Evolutionary conservation across 345 rosid species (phyloP), one percentile per base, ranked within the genome.

Genomic region (Acer campestre): DNA sequence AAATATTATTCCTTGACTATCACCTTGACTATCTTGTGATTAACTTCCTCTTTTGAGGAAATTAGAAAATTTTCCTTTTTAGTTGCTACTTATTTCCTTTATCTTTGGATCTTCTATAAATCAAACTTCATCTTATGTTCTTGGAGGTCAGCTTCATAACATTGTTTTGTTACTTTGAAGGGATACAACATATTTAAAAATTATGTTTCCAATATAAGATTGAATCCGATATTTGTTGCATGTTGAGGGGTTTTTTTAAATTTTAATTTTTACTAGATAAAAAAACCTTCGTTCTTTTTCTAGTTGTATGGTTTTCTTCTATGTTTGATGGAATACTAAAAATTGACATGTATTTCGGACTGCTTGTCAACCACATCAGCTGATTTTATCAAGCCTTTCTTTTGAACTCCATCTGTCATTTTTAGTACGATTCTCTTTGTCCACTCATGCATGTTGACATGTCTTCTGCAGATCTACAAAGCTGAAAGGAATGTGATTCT

Each of bases 401-500:
- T 20, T 35, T 1, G 5, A 18, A 49, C 35, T 11, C 2, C 8
- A 3, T 49, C 6, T 42, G 38, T 8, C 10, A 31, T 20, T 18
- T 1, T 10, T 0, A 7, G 8, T 49, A 35, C 10, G 1, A 66
- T 27, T 12, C 10, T 75, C 7, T 18, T 18, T 16, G 31, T 61
- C 17, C 9, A 16, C 23, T 82, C 23, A 62, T n/a, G 17, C 23
- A 62, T n/a, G 17, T 61, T 78, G 70, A 23, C 68, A 25, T 77
- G n/a, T 79, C 56, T 18, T 73, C 22, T 84, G 81, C 89, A 95
- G 99, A 82, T 92, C 59, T 94, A 87, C 84, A 95, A 95, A 88
- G 85, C 98, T 82, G 93, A 95, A 83, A 85, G 95, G 84, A 95
- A 95, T 67, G 92, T 88, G 77, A 85, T 94, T 77, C 81, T 95